Base-by-base conservation (phyloP, 2,329 filamentous ascomycete genomes). In the Pezizomycotina sp. region DNA sequence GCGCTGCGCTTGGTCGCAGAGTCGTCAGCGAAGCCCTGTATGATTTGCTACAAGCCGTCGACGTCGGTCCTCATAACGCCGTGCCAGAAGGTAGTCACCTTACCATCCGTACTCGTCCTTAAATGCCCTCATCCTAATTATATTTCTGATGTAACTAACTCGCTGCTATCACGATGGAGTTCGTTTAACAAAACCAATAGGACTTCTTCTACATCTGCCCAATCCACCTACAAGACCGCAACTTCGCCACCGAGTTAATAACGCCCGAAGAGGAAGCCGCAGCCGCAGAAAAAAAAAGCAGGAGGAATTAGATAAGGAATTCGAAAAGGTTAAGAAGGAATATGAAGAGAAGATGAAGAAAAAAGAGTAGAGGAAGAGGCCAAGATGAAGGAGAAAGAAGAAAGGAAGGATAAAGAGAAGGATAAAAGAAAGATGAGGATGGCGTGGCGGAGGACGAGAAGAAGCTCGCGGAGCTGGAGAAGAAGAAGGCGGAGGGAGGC, bases 181-280 rank as follows among this genome's bases (percentile, higher is more conserved):
- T n/a, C n/a, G n/a, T n/a, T n/a, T n/a, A n/a, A 8, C 13, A 6
- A 13, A 21, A 14, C 8, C 12, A 25, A 12, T 46, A 75, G 71
- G 83, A 92, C 55, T 91, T 83, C 59, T 95, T 98, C 62, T 93
- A 91, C 55, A 70, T 91, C 27, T 98, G 89, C 51, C 66, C 74
- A 4, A 64, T 68, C 20, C 89, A 98, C 57, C 62, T 95, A 6
- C 80, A 77, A 52, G 89, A 95, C 53, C 65, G 64, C 20, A 71
- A 77, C 25, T 95, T 93, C 56, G 86, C 79, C 53, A 65, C 65
- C 15, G 64, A 71, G 3, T 55, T 65, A 24, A 47, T 65, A 13
- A 75, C 80, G 42, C 74, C 77, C 42, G 65, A 79, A 42, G 77
- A 84, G 51, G 68, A 73, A 34, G 74, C 68, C 46, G 62, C 75